A percentile compares a stretch with the other conserved stretches of the same genome.
Conservation (phyloP, 371 early-diverging fungal species). For the Chytridium lagenaria region DNA sequence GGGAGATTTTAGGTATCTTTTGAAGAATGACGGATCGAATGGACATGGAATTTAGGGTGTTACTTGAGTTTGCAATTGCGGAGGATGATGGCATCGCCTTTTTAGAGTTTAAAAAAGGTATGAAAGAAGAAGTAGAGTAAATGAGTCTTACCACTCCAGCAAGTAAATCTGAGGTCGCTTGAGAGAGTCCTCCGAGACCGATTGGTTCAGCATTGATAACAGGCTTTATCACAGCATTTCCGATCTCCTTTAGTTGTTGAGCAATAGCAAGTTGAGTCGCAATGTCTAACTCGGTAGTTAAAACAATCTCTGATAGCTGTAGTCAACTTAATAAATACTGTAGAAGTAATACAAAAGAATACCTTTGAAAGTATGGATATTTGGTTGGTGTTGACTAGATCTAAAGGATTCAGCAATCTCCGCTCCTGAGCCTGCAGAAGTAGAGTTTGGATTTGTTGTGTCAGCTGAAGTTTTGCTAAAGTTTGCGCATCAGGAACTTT, state of each 20-base stretch:
- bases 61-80: not conserved
- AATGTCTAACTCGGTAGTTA: slow-evolving; percentile 26
- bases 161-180: not conserved
- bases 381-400: slow-evolving; percentile 31
- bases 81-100: too few relatives aligned
- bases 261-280: slow-evolving; percentile 30
- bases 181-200: not conserved
- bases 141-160: not conserved
- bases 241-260: slow-evolving; percentile 24
- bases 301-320: slow-evolving; percentile 38
- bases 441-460: slow-evolving; percentile 43
- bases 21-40: not conserved
- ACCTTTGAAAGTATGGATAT: slow-evolving; percentile 52
- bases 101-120: too few relatives aligned
- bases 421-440: slow-evolving; percentile 36
- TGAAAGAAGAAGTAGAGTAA: too few relatives aligned
- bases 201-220: not conserved
- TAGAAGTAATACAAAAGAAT: slow-evolving; percentile 19
- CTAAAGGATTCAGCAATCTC: slow-evolving; percentile 30
- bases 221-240: not conserved
- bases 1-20: not conserved
- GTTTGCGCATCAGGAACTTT: not conserved
- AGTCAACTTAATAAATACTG: slow-evolving; percentile 2
- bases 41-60: not conserved
- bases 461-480: slow-evolving; percentile 15